phyloP scores from a whole-genome alignment of 768 basidiomycete species.

The Plicaturopsis crispa region DNA sequence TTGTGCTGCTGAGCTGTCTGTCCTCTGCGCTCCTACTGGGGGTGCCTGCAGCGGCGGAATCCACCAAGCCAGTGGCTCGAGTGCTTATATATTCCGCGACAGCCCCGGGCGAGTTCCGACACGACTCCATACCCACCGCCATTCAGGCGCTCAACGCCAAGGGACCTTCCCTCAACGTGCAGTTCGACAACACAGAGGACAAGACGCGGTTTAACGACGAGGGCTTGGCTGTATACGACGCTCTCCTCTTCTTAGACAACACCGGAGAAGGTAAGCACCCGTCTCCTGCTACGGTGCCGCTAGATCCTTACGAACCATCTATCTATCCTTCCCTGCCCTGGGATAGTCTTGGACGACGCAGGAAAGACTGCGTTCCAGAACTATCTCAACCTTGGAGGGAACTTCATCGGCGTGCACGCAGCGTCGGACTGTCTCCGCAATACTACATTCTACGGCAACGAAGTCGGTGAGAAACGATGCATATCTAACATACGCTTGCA shows the following conservation, averaged over 20 bases:
- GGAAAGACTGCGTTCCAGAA: constrained; percentile 56
- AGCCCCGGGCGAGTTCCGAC: constrained; percentile 51
- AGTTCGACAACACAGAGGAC: constrained; percentile 65
- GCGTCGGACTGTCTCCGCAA: constrained; percentile 54
- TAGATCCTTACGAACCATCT: too few relatives aligned
- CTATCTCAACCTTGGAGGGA: constrained; percentile 63
- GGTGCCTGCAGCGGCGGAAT: too few relatives aligned
- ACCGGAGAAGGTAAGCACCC: constrained; percentile 57
- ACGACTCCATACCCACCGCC: constrained; percentile 72
- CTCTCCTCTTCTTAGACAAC: constrained; percentile 59
- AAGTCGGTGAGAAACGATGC: constrained; percentile 37
- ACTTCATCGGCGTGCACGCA: constrained; percentile 63
- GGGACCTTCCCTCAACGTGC: constrained; percentile 36
- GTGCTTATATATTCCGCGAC: constrained; percentile 61
- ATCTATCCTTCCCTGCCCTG: neutral
- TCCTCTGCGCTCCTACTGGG: too few relatives aligned
- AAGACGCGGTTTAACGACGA: constrained; percentile 44
- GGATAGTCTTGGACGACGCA: constrained; percentile 48
- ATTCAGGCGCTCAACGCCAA: constrained; percentile 44
- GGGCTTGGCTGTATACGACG: constrained; percentile 51
- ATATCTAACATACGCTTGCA: neutral
- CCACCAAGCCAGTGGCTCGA: too few relatives aligned
- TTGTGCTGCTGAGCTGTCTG: too few relatives aligned
- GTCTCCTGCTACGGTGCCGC: too few relatives aligned
- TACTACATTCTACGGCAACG: constrained; percentile 46